Conservation (phyloP, 1,139 yeast genomes). For the Debaryomyces robertsiae region DNA sequence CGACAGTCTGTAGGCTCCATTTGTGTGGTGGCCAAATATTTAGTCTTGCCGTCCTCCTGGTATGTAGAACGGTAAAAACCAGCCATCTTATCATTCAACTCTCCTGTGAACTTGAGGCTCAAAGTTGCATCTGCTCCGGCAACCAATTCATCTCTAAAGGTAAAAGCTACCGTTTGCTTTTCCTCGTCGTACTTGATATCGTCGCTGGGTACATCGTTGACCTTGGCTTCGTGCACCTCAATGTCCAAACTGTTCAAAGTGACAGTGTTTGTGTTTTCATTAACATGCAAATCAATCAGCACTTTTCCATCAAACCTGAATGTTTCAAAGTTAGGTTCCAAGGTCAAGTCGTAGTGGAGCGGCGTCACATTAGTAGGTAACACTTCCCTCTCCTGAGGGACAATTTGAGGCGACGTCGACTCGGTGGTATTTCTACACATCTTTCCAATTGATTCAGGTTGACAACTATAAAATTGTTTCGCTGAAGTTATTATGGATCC, state of each 20-base stretch:
- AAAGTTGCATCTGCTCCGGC: slow-evolving; percentile 48
- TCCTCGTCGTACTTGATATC: slow-evolving; percentile 49
- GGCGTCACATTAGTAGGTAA: slow-evolving; percentile 77
- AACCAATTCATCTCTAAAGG: slow-evolving; percentile 50
- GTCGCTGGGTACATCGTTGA: slow-evolving; percentile 39
- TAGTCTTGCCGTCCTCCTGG: slow-evolving; percentile 58
- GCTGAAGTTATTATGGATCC: not conserved
- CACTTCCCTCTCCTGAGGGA: slow-evolving; percentile 55
- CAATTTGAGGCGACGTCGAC: slow-evolving; percentile 18
- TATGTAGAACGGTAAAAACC: slow-evolving; percentile 84
- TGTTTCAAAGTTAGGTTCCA: slow-evolving; percentile 73
- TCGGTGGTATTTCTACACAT: slow-evolving; percentile 11
- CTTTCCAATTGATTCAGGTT: slow-evolving; percentile 3
- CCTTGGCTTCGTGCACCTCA: slow-evolving; percentile 55
- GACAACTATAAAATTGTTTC: slow-evolving; percentile 2
- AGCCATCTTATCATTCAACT: slow-evolving; percentile 78
- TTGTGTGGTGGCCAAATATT: slow-evolving; percentile 78
- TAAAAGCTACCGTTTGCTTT: slow-evolving; percentile 65
- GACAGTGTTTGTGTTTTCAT: slow-evolving; percentile 53
- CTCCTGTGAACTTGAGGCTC: slow-evolving; percentile 65
- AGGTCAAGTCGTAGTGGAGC: slow-evolving; percentile 63
- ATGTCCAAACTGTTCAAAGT: slow-evolving; percentile 67
- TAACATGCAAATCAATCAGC: slow-evolving; percentile 64
- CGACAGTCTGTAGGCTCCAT: slow-evolving; percentile 91
- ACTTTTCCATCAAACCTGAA: slow-evolving; percentile 73